These are phyloP conservation scores for Nigrospora osmanthi DNA, from an alignment of 2,329 filamentous ascomycete genomes.

Conservation along the genomic window DNA sequence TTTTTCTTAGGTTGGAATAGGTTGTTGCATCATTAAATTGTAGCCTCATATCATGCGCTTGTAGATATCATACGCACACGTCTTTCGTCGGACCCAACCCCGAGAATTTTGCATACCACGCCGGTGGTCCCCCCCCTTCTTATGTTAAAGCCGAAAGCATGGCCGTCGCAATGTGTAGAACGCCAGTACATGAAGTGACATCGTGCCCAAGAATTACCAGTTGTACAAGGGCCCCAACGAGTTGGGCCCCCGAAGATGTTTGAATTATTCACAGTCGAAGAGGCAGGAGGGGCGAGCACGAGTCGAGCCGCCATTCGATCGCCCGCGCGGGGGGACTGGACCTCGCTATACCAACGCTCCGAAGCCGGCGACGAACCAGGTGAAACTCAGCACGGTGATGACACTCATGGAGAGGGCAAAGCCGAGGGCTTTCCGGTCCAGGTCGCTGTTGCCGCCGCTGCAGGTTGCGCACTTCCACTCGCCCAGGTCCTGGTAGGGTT, in stretches of 20 bases:
- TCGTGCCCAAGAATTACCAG: too few relatives aligned
- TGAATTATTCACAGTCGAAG: background rate
- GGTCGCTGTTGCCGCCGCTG: conserved; percentile 39
- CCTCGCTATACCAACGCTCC: conserved; percentile 21
- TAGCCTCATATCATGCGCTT: too few relatives aligned
- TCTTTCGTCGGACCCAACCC: too few relatives aligned
- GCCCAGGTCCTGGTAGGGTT: conserved; percentile 40
- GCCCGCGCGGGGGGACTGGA: too few relatives aligned
- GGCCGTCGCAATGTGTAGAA: too few relatives aligned
- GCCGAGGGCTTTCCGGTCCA: conserved; percentile 38
- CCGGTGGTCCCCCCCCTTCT: too few relatives aligned
- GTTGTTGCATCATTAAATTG: background rate
- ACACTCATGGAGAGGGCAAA: conserved; percentile 46
- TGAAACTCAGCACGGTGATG: conserved; percentile 52
- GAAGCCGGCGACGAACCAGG: conserved; percentile 54
- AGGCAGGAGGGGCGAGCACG: background rate
- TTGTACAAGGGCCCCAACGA: too few relatives aligned
- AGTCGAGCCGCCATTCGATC: background rate
- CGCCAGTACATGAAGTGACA: too few relatives aligned
- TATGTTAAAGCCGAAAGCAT: too few relatives aligned
- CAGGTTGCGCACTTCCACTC: conserved; percentile 52
- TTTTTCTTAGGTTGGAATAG: background rate
- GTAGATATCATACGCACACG: too few relatives aligned
- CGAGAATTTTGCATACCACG: too few relatives aligned
- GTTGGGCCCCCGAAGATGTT: too few relatives aligned